phyloP scores from a whole-genome alignment of 169 alveolate species.

The Plasmodium knowlesi region DNA sequence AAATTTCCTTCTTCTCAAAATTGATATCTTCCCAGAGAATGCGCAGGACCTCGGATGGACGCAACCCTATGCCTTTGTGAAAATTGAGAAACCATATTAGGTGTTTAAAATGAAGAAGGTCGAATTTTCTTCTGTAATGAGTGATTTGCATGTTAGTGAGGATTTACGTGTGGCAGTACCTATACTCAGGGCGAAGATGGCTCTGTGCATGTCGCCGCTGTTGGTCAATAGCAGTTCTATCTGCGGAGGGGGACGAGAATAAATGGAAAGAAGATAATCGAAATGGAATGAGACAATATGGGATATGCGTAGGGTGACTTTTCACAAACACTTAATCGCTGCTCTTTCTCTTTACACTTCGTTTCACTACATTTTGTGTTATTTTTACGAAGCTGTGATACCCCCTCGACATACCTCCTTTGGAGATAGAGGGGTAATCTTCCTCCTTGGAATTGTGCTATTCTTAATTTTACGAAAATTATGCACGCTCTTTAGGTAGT shows the following conservation, averaged over 20 bases:
- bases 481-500: slow-evolving; percentile 74
- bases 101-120: not conserved
- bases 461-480: slow-evolving; percentile 79
- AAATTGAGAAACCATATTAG: not conserved
- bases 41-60: slow-evolving; percentile 81
- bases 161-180: slow-evolving; percentile 3
- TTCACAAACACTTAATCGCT: not conserved
- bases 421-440: slow-evolving; percentile 54
- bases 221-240: slow-evolving; percentile 74
- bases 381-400: not conserved
- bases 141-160: not conserved
- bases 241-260: slow-evolving; percentile 41
- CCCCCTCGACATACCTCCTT: slow-evolving; percentile 28
- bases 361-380: not conserved
- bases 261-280: slow-evolving; percentile 53
- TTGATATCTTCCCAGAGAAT: slow-evolving; percentile 81
- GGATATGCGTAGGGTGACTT: not conserved
- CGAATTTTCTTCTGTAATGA: not conserved
- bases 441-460: slow-evolving; percentile 78
- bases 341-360: not conserved
- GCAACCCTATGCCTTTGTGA: slow-evolving; percentile 79
- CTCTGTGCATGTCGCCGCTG: slow-evolving; percentile 79
- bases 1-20: slow-evolving; percentile 71
- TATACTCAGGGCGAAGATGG: slow-evolving; percentile 79
- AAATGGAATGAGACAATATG: not conserved